These are phyloP conservation scores for Peniophora sp. DNA, from an alignment of 1,284 basidiomycete species.

Conservation along the genomic window DNA sequence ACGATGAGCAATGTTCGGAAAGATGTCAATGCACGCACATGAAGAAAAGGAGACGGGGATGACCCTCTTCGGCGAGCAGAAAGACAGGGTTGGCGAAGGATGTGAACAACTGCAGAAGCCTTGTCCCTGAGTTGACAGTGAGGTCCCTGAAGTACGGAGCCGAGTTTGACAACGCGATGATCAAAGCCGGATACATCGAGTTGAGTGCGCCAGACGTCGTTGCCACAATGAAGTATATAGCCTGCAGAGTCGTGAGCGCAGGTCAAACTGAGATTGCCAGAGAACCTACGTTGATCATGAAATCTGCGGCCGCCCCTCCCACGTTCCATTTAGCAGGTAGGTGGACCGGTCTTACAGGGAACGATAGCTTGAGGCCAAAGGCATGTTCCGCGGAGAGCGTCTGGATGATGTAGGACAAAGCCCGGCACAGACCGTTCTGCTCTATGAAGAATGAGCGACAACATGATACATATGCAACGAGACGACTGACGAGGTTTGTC, in stretches of 20 bases:
- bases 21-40: conserved; percentile 39
- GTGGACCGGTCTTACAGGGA: conserved; percentile 46
- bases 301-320: conserved; percentile 74
- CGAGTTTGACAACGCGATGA: conserved; percentile 84
- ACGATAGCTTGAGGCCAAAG: conserved; percentile 65
- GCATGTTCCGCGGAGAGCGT: conserved; percentile 78
- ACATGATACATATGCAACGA: not conserved
- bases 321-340: conserved; percentile 71
- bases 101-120: conserved; percentile 81
- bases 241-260: conserved; percentile 31
- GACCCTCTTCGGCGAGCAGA: conserved; percentile 87
- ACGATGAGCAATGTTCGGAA: conserved; percentile 3
- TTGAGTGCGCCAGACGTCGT: conserved; percentile 78
- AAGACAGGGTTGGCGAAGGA: conserved; percentile 88
- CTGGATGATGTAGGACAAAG: conserved; percentile 88
- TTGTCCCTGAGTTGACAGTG: conserved; percentile 73
- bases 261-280: not conserved
- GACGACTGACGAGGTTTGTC: conserved; percentile 80
- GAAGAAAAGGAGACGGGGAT: conserved; percentile 88
- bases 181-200: conserved; percentile 85
- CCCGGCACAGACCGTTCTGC: conserved; percentile 85
- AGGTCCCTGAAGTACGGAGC: conserved; percentile 83
- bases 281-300: conserved; percentile 72
- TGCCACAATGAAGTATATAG: conserved; percentile 82
- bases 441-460: conserved; percentile 34